phyloP scores from a whole-genome alignment of 208 protist species.

The Trypanosoma congolense region DNA sequence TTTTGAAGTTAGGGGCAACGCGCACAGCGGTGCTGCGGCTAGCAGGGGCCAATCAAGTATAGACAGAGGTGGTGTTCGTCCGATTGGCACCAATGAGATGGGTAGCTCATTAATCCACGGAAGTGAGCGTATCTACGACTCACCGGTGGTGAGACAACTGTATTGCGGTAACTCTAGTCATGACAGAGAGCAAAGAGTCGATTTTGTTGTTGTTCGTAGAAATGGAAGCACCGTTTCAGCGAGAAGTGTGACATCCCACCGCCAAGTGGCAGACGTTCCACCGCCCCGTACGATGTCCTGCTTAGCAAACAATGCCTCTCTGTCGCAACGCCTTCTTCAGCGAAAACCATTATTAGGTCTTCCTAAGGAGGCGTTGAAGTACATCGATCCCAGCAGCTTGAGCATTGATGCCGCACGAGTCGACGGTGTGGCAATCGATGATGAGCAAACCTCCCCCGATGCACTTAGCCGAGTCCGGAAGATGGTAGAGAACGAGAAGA shows the following conservation, averaged over 20 bases:
- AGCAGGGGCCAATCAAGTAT: not conserved
- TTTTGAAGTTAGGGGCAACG: constrained; percentile 8
- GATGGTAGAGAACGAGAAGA: constrained; percentile 17
- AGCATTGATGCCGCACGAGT: no score
- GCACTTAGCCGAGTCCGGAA: constrained; percentile 19
- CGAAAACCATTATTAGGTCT: constrained; percentile 15
- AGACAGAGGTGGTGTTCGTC: not conserved
- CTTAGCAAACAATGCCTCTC: constrained; percentile 3
- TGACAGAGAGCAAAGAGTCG: constrained; percentile 4
- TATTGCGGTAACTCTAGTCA: constrained; percentile 14
- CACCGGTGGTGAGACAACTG: constrained; percentile 17
- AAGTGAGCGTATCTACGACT: constrained; percentile 16
- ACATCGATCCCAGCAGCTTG: no score
- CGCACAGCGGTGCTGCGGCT: not conserved
- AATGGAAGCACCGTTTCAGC: not conserved
- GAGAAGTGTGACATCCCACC: not conserved
- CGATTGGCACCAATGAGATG: no score
- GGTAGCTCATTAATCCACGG: constrained; percentile 6
- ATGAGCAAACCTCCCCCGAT: constrained; percentile 8
- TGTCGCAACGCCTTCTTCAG: constrained; percentile 5
- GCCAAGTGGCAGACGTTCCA: no score
- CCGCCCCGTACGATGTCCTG: no score
- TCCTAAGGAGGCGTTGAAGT: no score
- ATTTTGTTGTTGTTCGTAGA: constrained; percentile 12
- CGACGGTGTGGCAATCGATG: constrained; percentile 4